Conservation (phyloP, 192 early-diverging fungal species). For the Coemansia sp. region DNA sequence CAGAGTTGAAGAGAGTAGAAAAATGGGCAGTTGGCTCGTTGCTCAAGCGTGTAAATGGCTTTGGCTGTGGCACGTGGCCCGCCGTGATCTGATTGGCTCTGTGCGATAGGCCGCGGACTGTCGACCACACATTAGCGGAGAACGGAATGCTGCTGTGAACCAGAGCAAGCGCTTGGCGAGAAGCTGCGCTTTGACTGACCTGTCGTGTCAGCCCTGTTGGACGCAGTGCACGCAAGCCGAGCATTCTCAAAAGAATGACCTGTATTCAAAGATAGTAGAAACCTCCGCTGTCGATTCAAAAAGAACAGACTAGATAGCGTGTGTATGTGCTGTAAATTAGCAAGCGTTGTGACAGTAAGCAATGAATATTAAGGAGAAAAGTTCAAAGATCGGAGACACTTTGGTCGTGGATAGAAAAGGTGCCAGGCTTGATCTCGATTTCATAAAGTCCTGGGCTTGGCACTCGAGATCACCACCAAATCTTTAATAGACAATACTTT, state of each 20-base stretch:
- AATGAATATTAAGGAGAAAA: too few species aligned
- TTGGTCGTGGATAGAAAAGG: too few species aligned
- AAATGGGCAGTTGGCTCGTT: slow-evolving; percentile 5
- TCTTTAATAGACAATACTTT: too few species aligned
- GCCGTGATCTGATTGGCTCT: slow-evolving; percentile 8
- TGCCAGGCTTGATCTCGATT: too few species aligned
- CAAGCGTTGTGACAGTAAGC: background rate
- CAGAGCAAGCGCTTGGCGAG: background rate
- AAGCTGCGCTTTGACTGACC: background rate
- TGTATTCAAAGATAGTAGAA: background rate
- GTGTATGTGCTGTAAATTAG: background rate
- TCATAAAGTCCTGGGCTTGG: too few species aligned
- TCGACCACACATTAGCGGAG: background rate
- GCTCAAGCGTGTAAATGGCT: slow-evolving; percentile 1
- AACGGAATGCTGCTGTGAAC: background rate
- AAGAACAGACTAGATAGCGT: background rate
- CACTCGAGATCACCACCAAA: too few species aligned
- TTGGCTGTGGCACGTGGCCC: slow-evolving; percentile 1
- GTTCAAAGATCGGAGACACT: too few species aligned
- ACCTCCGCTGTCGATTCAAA: background rate
- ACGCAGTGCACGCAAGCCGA: background rate
- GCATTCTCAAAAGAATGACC: background rate
- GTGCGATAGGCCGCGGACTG: background rate
- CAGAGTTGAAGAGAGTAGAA: slow-evolving; percentile 4
- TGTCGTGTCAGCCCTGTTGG: background rate